These are phyloP conservation scores for Lactarius vividus DNA, from an alignment of 768 basidiomycete genomes.

Conservation along the genomic window DNA sequence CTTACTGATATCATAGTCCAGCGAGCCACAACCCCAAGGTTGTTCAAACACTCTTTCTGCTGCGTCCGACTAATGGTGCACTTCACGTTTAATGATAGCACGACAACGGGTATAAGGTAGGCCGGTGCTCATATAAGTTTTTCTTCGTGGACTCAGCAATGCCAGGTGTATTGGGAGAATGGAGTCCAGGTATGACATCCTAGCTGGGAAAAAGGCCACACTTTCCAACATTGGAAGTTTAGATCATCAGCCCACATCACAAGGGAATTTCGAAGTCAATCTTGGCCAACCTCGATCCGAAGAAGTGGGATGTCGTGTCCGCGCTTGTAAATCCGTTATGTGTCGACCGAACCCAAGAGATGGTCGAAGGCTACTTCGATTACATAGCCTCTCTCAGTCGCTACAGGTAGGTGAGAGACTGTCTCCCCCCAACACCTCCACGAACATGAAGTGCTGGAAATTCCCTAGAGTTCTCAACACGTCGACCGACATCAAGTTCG, in stretches of 20 bases:
- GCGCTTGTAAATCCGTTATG: constrained; percentile 45
- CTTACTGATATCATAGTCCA: constrained; percentile 30
- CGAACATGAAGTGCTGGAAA: neutral
- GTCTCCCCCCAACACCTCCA: neutral
- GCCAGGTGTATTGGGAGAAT: constrained; percentile 86
- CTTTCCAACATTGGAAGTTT: constrained; percentile 21
- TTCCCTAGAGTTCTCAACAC: constrained; percentile 40
- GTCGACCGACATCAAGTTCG: constrained; percentile 51
- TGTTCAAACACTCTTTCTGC: constrained; percentile 12
- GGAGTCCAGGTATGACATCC: constrained; percentile 61
- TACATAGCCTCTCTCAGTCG: constrained; percentile 35
- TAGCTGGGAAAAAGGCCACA: constrained; percentile 9
- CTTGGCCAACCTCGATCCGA: constrained; percentile 54
- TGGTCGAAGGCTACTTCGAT: constrained; percentile 58
- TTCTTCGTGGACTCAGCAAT: constrained; percentile 11
- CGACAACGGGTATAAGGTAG: constrained; percentile 87
- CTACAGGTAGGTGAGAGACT: constrained; percentile 17
- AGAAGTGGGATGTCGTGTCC: constrained; percentile 40
- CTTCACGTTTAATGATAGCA: constrained; percentile 41
- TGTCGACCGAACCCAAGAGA: constrained; percentile 54
- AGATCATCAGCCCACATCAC: constrained; percentile 89
- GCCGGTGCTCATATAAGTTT: neutral
- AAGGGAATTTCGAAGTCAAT: constrained; percentile 70
- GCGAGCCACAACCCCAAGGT: constrained; percentile 91
- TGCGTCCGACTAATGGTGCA: neutral